These are phyloP conservation scores for Helotiales sp. DNA, from an alignment of 2,329 filamentous ascomycete species.

Conservation along the genomic window DNA sequence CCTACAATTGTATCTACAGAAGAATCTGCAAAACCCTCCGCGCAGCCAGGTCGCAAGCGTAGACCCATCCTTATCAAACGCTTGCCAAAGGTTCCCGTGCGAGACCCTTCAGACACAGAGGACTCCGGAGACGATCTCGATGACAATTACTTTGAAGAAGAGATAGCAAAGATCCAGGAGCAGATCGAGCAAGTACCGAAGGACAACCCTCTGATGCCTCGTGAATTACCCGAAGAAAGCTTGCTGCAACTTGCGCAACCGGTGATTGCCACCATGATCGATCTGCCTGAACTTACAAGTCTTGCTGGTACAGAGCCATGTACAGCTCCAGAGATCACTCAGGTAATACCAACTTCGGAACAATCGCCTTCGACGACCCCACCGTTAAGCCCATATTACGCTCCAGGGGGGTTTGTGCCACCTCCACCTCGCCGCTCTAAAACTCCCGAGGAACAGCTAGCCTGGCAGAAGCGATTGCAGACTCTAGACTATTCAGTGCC, in stretches of 20 bases:
- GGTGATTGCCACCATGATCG: conserved; percentile 20
- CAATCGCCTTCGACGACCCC: not conserved
- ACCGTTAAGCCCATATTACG: not conserved
- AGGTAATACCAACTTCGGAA: conserved; percentile 7
- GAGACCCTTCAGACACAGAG: conserved; percentile 15
- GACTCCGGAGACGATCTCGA: conserved; percentile 34
- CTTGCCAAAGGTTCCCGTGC: conserved; percentile 12
- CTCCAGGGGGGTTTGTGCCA: too few species aligned
- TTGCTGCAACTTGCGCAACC: conserved; percentile 26
- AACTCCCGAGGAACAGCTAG: too few species aligned
- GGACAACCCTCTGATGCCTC: conserved; percentile 24
- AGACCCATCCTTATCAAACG: conserved; percentile 23
- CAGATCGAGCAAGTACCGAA: conserved; percentile 20
- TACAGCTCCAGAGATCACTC: conserved; percentile 12
- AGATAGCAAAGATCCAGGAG: conserved; percentile 30
- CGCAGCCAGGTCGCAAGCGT: conserved; percentile 12
- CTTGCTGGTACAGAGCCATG: conserved; percentile 11
- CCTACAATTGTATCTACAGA: not conserved
- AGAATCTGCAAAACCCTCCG: not conserved
- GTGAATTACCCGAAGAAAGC: conserved; percentile 6
- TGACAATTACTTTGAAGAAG: conserved; percentile 35
- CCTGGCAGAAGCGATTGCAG: too few species aligned
- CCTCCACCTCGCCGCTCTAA: too few species aligned
- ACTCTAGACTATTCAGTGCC: too few species aligned
- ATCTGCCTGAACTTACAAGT: conserved; percentile 9